Conservation (phyloP, 306 rosid genomes). For the Acacia acuminata region DNA sequence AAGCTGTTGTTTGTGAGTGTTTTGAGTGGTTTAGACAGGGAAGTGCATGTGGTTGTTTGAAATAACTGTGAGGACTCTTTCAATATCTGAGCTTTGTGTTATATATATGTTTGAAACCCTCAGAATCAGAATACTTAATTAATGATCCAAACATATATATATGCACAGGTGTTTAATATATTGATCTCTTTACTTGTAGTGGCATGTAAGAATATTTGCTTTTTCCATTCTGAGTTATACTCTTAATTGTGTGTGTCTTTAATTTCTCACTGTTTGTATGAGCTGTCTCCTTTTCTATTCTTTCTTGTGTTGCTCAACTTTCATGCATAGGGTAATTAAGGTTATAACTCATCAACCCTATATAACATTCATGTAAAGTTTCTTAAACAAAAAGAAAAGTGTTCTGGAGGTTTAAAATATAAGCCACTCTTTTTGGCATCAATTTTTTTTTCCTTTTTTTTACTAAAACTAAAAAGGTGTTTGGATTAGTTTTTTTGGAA, state of each 20-base stretch:
- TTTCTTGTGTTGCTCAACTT: conserved; percentile 11
- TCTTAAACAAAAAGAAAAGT: not conserved
- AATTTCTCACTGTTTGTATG: not conserved
- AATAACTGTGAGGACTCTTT: conserved; percentile 38
- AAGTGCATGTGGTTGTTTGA: conserved; percentile 68
- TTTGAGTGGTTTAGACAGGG: conserved; percentile 32
- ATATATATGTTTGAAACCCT: not conserved
- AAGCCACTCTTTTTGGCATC: not conserved
- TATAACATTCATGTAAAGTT: no score
- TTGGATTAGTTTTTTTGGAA: no score
- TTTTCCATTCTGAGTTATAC: conserved; percentile 26
- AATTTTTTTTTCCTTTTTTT: no score
- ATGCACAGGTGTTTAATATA: conserved; percentile 12
- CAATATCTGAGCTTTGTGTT: not conserved
- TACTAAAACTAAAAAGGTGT: no score
- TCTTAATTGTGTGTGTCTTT: not conserved
- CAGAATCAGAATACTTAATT: conserved; percentile 9
- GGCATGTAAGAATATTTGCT: conserved; percentile 51
- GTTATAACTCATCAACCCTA: no score
- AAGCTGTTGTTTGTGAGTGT: not conserved
- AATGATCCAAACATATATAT: not conserved
- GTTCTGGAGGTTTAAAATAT: not conserved
- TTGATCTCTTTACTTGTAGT: conserved; percentile 32
- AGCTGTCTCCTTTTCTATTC: not conserved
- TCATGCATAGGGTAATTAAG: not conserved